Evolutionary conservation across 176 grass and related monocot species (phyloP).

Genomic region (Eragrostis curvula): DNA sequence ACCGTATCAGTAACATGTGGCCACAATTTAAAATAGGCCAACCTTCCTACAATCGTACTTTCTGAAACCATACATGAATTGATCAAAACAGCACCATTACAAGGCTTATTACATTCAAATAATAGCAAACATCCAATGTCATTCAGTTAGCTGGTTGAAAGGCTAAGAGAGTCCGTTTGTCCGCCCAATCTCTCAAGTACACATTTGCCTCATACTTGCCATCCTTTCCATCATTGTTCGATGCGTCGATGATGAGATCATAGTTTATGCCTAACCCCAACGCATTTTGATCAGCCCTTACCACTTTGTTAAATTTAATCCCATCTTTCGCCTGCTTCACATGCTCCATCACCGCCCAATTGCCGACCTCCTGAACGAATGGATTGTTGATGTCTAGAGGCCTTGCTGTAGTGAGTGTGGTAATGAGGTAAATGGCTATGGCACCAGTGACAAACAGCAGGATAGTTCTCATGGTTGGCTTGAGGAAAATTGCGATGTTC

Average conservation of each 20-base stretch:
- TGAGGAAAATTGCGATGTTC: no score
- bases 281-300: background rate
- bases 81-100: no score
- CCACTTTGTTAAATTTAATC: constrained; percentile 28
- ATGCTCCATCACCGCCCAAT: constrained; percentile 48
- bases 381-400: background rate
- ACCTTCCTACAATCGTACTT: no score
- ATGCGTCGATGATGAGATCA: constrained; percentile 23
- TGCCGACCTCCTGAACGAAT: constrained; percentile 34
- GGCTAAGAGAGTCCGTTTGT: no score
- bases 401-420: background rate
- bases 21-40: no score
- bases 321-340: constrained; percentile 12
- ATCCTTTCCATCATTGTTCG: background rate
- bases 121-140: no score
- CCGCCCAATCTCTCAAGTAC: no score
- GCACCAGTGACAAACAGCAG: background rate
- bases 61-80: no score
- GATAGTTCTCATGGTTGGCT: background rate
- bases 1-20: no score
- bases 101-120: no score
- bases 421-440: background rate
- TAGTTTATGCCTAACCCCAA: background rate
- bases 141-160: no score
- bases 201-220: constrained; percentile 28